These are phyloP conservation scores for Cucurbita ficifolia DNA, from an alignment of 306 rosid genomes.

Conservation along the genomic window DNA sequence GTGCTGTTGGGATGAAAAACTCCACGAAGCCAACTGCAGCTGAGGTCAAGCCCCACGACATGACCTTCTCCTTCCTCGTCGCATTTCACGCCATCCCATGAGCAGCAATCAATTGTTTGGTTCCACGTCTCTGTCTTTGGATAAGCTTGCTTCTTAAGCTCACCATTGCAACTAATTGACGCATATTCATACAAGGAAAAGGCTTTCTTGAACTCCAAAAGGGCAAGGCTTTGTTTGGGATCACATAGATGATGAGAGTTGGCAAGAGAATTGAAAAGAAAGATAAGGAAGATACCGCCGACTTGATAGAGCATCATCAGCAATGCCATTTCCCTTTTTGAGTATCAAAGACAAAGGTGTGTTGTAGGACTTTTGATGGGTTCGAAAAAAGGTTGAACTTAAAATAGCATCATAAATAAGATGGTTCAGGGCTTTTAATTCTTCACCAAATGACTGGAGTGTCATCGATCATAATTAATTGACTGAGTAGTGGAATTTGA, in stretches of 20 bases:
- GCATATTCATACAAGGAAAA: background rate
- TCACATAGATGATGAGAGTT: background rate
- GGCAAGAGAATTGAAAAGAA: background rate
- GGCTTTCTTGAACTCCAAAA: constrained; percentile 1
- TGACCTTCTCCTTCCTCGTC: background rate
- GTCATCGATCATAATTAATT: background rate
- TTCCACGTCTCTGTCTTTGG: constrained; percentile 3
- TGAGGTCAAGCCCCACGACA: constrained; percentile 2
- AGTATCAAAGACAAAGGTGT: background rate
- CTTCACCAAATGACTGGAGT: background rate
- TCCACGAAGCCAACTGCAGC: background rate
- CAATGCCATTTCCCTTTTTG: background rate
- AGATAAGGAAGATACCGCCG: background rate
- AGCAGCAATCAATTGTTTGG: background rate
- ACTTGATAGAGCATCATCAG: background rate
- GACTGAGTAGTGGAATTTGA: background rate
- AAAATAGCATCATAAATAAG: background rate
- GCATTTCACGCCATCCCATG: constrained; percentile 11
- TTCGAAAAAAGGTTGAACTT: background rate
- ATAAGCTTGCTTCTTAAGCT: too few species aligned
- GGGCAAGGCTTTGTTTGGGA: constrained; percentile 5
- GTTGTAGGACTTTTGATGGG: background rate
- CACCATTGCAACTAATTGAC: background rate
- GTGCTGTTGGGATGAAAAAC: background rate
- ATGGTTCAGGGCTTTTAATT: background rate